Evolutionary conservation across 331 rosid genomes (phyloP), one percentile per base, ranked within the genome.

Genomic region (Pyrus hybrid): DNA sequence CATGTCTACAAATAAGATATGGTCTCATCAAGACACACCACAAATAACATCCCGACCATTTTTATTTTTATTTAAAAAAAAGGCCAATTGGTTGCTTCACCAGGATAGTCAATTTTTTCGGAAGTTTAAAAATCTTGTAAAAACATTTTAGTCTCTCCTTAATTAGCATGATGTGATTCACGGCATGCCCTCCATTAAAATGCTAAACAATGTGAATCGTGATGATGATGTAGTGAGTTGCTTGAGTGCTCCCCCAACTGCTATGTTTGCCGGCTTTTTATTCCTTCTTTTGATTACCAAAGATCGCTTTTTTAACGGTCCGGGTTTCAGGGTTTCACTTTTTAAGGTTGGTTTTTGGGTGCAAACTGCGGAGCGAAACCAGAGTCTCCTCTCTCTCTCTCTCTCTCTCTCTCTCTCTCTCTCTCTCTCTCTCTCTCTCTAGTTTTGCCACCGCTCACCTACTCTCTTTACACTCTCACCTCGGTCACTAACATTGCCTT

Each of bases 221-320:
- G 76, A 71, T 16, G 11, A 60, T 37, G 58, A 60, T 57, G 7
- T 7, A 13, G 32, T 30, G 14, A 18, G 11, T 21, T 8, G 76
- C 22, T 35, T 57, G 37, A 60, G 23, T 33, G 67, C 66, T 57
- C 54, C 67, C 10, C 67, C 67, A 43, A 57, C 67, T 57, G 54
- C 6, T 30, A 54, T 12, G 37, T 57, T 20, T 32, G 75, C 22
- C 22, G 56, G 54, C 57, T 23, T 58, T 23, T 23, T 29, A 57
- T 71, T 57, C 17, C 37, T 13, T n/a, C 25, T 28, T 72, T 58
- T 8, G 61, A 26, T 51, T 43, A 3, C 23, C n/a, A 61, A 61
- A 25, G 43, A 25, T 61, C 69, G 18, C 77, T 73, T 73, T 73
- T 41, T 80, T 56, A 76, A 81, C 81, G 74, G 84, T 76, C 78